Evolutionary conservation across 352 stramenopile species (phyloP), one percentile per base, ranked within the genome.

Genomic region (Phytophthora litchii): DNA sequence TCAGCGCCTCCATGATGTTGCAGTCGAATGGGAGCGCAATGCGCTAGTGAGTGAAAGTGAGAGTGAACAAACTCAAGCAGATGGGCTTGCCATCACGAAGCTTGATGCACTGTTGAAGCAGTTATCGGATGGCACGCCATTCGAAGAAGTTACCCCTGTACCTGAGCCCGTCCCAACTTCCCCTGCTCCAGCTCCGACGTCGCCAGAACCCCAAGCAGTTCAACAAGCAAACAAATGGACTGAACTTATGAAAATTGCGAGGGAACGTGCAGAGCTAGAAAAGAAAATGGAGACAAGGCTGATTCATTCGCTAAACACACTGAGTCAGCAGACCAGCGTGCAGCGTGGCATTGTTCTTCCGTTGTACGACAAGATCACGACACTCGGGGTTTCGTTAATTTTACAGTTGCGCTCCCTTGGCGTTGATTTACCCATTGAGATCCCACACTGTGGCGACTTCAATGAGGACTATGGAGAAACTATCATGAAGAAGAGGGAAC

Each of bases 371-470:
- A 74, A 73, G 54, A 83, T 88, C 20, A 83, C 78, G 17, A 34
- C 64, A 20, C 59, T 90, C 1, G 83, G 83, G 21, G 62, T 87
- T 20, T 92, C 83, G 19, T 59, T 86, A 13, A 76, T 92, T 48
- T 64, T 87, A 46, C 74, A 87, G 49, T 54, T 90, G 10, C 78
- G 80, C n/a, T 69, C 44, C 13, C 61, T 89, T 34, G 60, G 73
- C 2, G 62, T 90, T 16, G 58, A 84, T 21, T 13, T 92, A 23
- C 80, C 82, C 12, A 84, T 88, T 50, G 80, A 90, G 43, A 67
- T 90, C 12, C 80, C 80, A 12, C 80, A 90, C 44, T 92, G 83
- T 35, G 78, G 80, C 7, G 80, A 90, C 58, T 81, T 92, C 14
- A 64, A 67, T 41, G 48, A 67, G 23, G 49, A 60, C 13, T 72